These are phyloP conservation scores for Coemansia nantahalensis DNA, from an alignment of 192 early-diverging fungal genomes.

Conservation along the genomic window DNA sequence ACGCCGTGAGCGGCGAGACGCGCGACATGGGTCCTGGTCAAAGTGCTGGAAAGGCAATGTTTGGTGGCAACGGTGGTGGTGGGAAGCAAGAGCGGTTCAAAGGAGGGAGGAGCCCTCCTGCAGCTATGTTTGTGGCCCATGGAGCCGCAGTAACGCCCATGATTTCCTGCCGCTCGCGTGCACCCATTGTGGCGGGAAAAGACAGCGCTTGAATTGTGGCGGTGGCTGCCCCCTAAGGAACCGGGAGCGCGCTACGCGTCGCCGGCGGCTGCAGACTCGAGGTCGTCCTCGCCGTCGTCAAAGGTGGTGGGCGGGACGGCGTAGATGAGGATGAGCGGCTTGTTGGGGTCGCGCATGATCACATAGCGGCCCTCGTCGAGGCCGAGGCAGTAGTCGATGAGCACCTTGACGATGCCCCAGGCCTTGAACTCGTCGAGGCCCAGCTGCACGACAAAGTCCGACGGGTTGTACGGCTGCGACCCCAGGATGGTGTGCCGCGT, in stretches of 20 bases:
- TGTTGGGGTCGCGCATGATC: constrained; percentile 95
- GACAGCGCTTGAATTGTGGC: too few relatives aligned
- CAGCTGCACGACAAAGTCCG: constrained; percentile 88
- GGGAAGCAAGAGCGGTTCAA: too few relatives aligned
- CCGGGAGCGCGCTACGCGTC: background rate
- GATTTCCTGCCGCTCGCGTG: too few relatives aligned
- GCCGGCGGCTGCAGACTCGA: constrained; percentile 4
- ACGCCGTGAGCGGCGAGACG: too few relatives aligned
- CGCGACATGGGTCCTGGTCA: too few relatives aligned
- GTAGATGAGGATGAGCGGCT: constrained; percentile 82
- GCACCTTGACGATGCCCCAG: constrained; percentile 96
- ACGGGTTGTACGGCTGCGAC: constrained; percentile 79
- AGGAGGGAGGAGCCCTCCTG: too few relatives aligned
- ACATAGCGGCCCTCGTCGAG: constrained; percentile 95
- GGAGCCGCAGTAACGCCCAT: too few relatives aligned
- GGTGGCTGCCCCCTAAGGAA: too few relatives aligned
- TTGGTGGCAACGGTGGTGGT: too few relatives aligned
- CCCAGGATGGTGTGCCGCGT: constrained; percentile 82
- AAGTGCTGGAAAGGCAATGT: too few relatives aligned
- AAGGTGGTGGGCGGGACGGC: constrained; percentile 70
- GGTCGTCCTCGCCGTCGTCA: constrained; percentile 48
- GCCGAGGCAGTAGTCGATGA: constrained; percentile 82
- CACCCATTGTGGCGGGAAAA: too few relatives aligned
- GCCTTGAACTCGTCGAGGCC: constrained; percentile 79
- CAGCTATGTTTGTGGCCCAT: too few relatives aligned